Evolutionary conservation across 2,329 filamentous ascomycete species (phyloP).

Genomic region (Cladosporium sp.): DNA sequence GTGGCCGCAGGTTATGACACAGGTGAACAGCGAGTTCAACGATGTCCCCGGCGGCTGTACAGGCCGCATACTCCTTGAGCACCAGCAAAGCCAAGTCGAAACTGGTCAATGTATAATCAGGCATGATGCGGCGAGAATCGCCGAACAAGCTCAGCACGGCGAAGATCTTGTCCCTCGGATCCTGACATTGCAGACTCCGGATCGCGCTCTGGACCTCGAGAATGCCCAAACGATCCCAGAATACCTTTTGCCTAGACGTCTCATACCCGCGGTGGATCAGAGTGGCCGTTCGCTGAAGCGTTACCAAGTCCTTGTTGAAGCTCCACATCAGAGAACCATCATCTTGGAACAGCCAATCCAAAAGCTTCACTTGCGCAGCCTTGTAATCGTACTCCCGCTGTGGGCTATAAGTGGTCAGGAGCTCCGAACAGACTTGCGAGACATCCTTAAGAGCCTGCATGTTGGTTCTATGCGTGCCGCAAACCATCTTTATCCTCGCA

Average conservation of each 20-base stretch:
- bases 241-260: background rate
- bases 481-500: background rate
- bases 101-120: background rate
- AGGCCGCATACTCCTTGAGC: background rate
- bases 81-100: background rate
- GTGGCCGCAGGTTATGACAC: background rate
- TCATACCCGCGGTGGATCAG: background rate
- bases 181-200: background rate
- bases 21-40: background rate
- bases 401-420: background rate
- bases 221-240: background rate
- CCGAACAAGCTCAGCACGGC: background rate
- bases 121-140: background rate
- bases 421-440: background rate
- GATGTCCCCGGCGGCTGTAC: background rate
- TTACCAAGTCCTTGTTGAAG: background rate
- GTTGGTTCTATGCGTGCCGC: background rate
- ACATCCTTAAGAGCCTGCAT: slow-evolving; percentile 1
- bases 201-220: background rate
- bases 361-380: background rate
- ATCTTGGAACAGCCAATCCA: background rate
- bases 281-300: background rate
- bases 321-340: background rate
- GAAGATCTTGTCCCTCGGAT: slow-evolving; percentile 2
- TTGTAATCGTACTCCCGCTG: slow-evolving; percentile 2